Base-by-base conservation (phyloP, 2,329 filamentous ascomycete genomes). In the Bipolaris zeicola region DNA sequence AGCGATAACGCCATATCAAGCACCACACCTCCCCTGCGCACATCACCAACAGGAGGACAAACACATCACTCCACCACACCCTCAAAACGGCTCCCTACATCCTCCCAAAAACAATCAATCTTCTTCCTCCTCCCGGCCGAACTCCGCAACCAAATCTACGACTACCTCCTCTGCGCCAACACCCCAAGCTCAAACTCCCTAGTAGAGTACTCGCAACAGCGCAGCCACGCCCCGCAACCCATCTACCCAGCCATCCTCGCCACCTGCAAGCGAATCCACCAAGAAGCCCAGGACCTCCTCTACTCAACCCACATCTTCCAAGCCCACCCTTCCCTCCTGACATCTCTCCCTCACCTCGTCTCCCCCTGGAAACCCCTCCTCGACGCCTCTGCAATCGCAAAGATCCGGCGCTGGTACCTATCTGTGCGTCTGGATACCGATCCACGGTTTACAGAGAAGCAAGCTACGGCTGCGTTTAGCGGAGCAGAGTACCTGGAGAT, bases 111-210 rank as follows among this genome's bases (percentile, higher is more conserved):
- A 8, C 31, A 50, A 14, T 69, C 64, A 0, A 38, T 58, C 5
- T 62, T 81, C 52, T 78, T 81, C 71, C 69, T 62, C 14, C 79
- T 90, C 1, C 82, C 89, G 22, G 79, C 80, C 2, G 87, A 89
- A 64, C 79, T 89, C 3, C 81, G 82, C 36, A 83, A 87, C 52
- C 81, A 88, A 66, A 83, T 89, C 31, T 84, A 81, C 69, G 60
- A 65, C 28, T 64, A 69, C 28, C 70, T 81, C 26, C 70, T 82
- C 14, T 69, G 64, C 43, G 56, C 69, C 14, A 51, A 61, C 24
- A 61, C 67, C 6, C 47, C 55, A 3, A 55, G 51, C 16, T 45
- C 61, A 5, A 55, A 53, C 5, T 33, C 50, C 4, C 56, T 69
- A 1, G 36, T 8, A 55, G 6, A 42, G 3, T 55, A 45, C 39